Base-by-base conservation (phyloP, 2,329 filamentous ascomycete species). In the Lasiodiplodia citricola region DNA sequence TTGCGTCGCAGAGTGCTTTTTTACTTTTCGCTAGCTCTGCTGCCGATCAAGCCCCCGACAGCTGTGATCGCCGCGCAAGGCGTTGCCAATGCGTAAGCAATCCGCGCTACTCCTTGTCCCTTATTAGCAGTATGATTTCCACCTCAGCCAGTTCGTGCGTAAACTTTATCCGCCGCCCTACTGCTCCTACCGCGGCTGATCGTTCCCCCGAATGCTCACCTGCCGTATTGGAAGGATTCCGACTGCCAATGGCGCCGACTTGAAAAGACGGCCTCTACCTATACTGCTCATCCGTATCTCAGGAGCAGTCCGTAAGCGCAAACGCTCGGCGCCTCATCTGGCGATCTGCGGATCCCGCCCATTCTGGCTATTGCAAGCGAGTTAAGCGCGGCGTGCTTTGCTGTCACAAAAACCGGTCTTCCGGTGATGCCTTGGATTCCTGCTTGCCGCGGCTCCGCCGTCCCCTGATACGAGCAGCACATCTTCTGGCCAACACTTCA, bases 81-180 rank as follows among this genome's bases (percentile, higher is more conserved):
- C 25, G 44, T 31, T 31, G 44, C 7, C 16, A 18, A 50, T 25
- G 31, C 25, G 41, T 44, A 60, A 21, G 25, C 38, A 31, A 25
- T 18, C 31, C 41, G 13, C 31, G 23, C 23, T 62, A 16, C 41
- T 50, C 58, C 41, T 23, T 62, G 25, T 8, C 35, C 23, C 10
- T 62, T 16, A 62, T 18, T 25, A 47, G 47, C 23, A 50, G n/a
- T 10, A 35, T 51, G 21, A 35, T 62, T n/a, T 25, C 31, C 47
- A 18, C 18, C 60, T 8, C n/a, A 14, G 35, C 55, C 38, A 51
- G 31, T 51, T 64, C 28, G 51, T 52, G 60, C 60, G 47, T 23
- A 25, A 64, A 64, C 60, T 64, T 21, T 64, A 64, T 52, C 37
- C 47, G 38, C 18, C 44, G 23, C 60, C 44, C 44, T 52, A 64